Conservation (phyloP, 257 asterid species). For the Rhazya stricta region DNA sequence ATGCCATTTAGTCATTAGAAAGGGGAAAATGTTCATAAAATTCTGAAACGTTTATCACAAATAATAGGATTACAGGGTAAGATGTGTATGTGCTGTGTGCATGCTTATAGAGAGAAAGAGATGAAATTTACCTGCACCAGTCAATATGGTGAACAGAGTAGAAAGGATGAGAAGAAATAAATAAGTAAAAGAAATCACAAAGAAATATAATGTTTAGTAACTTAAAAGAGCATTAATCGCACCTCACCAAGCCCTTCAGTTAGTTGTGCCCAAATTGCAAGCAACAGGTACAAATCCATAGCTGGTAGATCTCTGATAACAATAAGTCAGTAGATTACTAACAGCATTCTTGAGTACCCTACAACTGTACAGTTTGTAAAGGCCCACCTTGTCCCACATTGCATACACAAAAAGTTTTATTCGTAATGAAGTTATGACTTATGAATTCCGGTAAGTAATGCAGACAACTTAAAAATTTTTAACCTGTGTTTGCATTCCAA, state of each 20-base stretch:
- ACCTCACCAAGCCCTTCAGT: constrained; percentile 61
- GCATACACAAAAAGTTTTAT: not conserved
- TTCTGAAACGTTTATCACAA: not conserved
- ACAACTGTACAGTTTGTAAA: not conserved
- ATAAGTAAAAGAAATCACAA: constrained; percentile 4
- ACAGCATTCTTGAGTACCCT: not conserved
- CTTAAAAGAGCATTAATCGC: not conserved
- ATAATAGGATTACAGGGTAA: not conserved
- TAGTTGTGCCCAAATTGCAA: constrained; percentile 63
- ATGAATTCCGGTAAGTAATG: not conserved
- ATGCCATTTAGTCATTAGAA: not conserved
- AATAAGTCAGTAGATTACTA: not conserved
- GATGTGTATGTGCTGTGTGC: no score
- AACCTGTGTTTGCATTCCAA: not conserved
- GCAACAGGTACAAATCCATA: constrained; percentile 51
- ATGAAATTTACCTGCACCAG: not conserved
- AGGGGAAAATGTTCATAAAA: not conserved
- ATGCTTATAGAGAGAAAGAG: not conserved
- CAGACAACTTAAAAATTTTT: not conserved
- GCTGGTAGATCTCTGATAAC: constrained; percentile 60
- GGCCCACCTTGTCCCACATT: not conserved
- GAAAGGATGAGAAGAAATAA: not conserved
- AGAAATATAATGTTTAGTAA: constrained; percentile 11
- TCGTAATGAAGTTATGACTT: not conserved
- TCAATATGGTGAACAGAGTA: not conserved